Base-by-base conservation (phyloP, 1,284 basidiomycete species). In the Cutaneotrichosporon cutaneum region DNA sequence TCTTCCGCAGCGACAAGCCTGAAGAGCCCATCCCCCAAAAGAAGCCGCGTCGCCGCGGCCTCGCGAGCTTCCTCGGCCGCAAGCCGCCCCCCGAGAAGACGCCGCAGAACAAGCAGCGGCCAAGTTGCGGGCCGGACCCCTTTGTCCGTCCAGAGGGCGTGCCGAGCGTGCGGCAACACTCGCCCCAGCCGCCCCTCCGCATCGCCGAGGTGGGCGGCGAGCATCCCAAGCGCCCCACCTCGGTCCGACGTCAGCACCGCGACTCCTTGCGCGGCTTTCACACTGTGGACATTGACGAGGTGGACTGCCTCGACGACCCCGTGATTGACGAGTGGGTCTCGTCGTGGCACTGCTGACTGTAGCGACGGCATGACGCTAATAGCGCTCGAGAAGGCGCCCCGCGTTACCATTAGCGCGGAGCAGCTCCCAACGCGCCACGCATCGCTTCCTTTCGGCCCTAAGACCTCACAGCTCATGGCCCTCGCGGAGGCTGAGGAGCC, bases 101-200 rank as follows among this genome's bases (percentile, higher is more conserved):
- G 1, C 58, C 61, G 6, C 56, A 62, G 44, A 53, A 57, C 62
- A 70, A 54, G 39, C 61, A 71, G 18, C 60, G 66, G 9, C 69
- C 74, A 1, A 74, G 72, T 44, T 72, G 76, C 53, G 71, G 71
- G 11, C 72, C 70, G 30, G 76, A 77, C 44, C 76, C 76, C 2
- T 77, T 77, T 47, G 59, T 61, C 5, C 56, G 71, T 7, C 35
- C 48, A 2, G 54, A 64, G 18, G 73, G 73, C 9, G 74, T 70
- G 6, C 63, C 69, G 22, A 65, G 73, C 3, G 66, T 44, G 16
- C 54, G 42, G 13, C 36, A 44, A 22, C 70, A 9, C 48, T 60
- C 8, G 52, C 68, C 30, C 47, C 61, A 18, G 54, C 54, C 24
- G 53, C 57, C 35, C 58, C 57, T 9, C 52, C 62, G 65, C 4